These are phyloP conservation scores for Heliosperma pusillum DNA, from an alignment of 148 eudicot genomes.

Conservation along the genomic window DNA sequence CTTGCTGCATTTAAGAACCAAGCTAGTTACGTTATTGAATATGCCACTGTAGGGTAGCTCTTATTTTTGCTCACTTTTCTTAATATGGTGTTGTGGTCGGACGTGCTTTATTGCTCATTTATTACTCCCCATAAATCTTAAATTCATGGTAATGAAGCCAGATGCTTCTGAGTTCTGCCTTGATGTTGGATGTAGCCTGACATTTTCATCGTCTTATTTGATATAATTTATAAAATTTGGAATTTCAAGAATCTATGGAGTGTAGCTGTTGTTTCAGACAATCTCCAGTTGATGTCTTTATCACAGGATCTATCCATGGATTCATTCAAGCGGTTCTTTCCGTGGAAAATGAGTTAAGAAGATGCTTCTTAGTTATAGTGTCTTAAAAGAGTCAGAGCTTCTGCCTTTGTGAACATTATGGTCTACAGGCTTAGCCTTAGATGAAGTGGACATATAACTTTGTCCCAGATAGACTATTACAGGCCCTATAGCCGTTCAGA, in stretches of 20 bases:
- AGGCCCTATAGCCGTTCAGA: no score
- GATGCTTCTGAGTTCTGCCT: not conserved
- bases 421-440: no score
- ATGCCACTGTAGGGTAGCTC: not conserved
- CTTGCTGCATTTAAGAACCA: not conserved
- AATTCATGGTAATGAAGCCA: not conserved
- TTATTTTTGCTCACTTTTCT: not conserved
- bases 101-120: not conserved
- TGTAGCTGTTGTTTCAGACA: not conserved
- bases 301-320: not conserved
- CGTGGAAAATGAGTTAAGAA: no score
- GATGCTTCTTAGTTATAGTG: no score
- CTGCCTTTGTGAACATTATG: no score
- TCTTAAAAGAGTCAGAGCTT: no score
- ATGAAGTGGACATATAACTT: no score
- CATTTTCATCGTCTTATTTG: not conserved
- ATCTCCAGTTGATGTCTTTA: not conserved
- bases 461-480: no score
- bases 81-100: not conserved
- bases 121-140: not conserved
- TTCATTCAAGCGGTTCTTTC: not conserved
- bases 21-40: not conserved
- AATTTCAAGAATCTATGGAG: not conserved
- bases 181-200: not conserved
- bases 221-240: not conserved